Evolutionary conservation across 345 rosid genomes (phyloP).

Genomic region (sweet orange (Citrus sinensis)): DNA sequence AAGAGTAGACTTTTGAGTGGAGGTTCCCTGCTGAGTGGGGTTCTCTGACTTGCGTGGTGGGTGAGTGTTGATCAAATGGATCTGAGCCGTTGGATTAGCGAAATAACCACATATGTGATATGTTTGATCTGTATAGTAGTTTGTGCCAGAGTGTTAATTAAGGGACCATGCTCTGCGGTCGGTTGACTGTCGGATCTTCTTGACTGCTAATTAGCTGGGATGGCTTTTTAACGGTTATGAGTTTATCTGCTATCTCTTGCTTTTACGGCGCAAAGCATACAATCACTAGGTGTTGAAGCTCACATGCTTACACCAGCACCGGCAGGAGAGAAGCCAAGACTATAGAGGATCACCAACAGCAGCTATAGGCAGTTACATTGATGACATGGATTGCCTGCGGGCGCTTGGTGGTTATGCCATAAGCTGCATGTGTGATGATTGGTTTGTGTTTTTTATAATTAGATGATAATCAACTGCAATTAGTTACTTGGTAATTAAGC

Average conservation of each 20-base stretch:
- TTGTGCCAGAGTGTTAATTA: slow-evolving; percentile 37
- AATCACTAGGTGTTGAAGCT: neutral
- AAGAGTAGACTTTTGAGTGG: slow-evolving; percentile 2
- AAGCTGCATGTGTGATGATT: too few species aligned
- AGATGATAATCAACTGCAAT: too few species aligned
- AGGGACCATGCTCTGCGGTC: slow-evolving; percentile 42
- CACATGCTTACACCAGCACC: too few species aligned
- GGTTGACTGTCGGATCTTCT: slow-evolving; percentile 54
- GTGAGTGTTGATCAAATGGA: slow-evolving; percentile 22
- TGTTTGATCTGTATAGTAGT: neutral
- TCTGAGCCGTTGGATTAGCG: slow-evolving; percentile 39
- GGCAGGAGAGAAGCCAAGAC: too few species aligned
- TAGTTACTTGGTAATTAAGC: too few species aligned
- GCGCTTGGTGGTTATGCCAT: too few species aligned
- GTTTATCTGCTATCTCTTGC: neutral
- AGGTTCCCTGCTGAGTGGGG: slow-evolving; percentile 3
- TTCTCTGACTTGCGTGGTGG: neutral
- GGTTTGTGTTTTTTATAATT: too few species aligned
- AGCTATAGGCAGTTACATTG: too few species aligned
- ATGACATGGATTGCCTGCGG: too few species aligned
- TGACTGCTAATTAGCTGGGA: neutral
- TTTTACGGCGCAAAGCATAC: neutral
- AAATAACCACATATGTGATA: neutral
- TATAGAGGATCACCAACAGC: too few species aligned
- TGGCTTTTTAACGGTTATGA: slow-evolving; percentile 19